These are phyloP conservation scores for Aspergillus aculeatinus DNA, from an alignment of 2,329 filamentous ascomycete genomes.

Conservation along the genomic window DNA sequence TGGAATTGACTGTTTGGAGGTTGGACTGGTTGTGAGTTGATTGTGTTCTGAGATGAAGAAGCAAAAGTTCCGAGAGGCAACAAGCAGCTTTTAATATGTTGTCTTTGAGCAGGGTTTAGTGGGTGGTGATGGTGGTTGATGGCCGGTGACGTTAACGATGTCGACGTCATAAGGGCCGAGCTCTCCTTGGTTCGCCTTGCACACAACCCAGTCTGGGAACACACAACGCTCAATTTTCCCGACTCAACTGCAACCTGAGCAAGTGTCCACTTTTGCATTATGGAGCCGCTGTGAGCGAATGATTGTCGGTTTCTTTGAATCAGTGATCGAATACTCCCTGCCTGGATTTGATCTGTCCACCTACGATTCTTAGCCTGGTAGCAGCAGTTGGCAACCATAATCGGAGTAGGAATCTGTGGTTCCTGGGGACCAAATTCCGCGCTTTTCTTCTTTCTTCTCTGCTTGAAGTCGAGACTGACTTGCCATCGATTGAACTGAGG, in stretches of 20 bases:
- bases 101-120: not conserved
- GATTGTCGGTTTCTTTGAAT: not conserved
- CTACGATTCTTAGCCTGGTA: not conserved
- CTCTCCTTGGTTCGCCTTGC: slow-evolving; percentile 4
- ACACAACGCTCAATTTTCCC: not conserved
- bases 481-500: not conserved
- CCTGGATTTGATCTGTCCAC: not conserved
- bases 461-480: not conserved
- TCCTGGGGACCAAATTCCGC: not conserved
- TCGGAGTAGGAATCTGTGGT: not conserved
- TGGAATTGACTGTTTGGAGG: not conserved
- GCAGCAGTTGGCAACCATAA: not conserved
- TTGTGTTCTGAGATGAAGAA: not conserved
- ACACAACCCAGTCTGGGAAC: not conserved
- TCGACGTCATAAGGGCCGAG: slow-evolving; percentile 3
- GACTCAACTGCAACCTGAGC: not conserved
- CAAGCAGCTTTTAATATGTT: slow-evolving; percentile 3
- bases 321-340: not conserved
- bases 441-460: not conserved
- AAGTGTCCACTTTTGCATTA: slow-evolving; percentile 1
- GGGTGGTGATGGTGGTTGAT: not conserved
- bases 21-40: not conserved
- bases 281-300: not conserved
- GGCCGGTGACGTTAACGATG: slow-evolving; percentile 7
- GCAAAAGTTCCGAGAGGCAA: not conserved